Percentiles rank a stretch among this genome's conserved stretches.
Evolutionary conservation across 768 basidiomycete species (phyloP).

Genomic region (Kwoniella heveanensis): DNA sequence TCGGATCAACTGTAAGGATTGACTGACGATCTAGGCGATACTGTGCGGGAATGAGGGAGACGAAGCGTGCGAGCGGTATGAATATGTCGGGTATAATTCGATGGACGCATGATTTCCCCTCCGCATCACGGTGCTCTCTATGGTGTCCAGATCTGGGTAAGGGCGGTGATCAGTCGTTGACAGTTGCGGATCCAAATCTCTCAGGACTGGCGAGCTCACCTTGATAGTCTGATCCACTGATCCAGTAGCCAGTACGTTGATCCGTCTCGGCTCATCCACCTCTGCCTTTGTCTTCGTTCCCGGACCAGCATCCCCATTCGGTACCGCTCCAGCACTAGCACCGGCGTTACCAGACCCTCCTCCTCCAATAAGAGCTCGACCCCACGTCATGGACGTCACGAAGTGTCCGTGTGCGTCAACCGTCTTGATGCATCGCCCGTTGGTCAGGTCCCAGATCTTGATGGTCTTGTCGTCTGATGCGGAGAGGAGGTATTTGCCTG

Average conservation of each 20-base stretch:
- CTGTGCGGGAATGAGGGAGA: no score
- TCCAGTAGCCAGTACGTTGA: constrained; percentile 62
- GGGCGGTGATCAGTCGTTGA: not conserved
- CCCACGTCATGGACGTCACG: constrained; percentile 80
- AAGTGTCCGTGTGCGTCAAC: constrained; percentile 86
- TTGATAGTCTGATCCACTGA: constrained; percentile 60
- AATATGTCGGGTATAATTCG: no score
- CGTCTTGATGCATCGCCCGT: constrained; percentile 80
- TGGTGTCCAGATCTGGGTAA: constrained; percentile 23
- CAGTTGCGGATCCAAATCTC: no score
- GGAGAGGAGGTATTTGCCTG: constrained; percentile 85
- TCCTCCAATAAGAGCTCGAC: constrained; percentile 58
- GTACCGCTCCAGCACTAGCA: constrained; percentile 21
- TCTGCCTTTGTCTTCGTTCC: constrained; percentile 15
- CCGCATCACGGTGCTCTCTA: constrained; percentile 1
- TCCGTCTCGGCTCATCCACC: constrained; percentile 51
- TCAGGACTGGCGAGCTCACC: no score
- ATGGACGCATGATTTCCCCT: no score
- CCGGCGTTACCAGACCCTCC: constrained; percentile 14
- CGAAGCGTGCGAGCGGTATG: no score
- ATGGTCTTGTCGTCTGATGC: constrained; percentile 91
- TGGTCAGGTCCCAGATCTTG: constrained; percentile 83
- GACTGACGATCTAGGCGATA: no score
- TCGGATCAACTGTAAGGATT: no score
- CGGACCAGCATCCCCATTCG: constrained; percentile 27